These are phyloP conservation scores for Flaveria floridana DNA, from an alignment of 140 eudicot genomes.

Conservation along the genomic window DNA sequence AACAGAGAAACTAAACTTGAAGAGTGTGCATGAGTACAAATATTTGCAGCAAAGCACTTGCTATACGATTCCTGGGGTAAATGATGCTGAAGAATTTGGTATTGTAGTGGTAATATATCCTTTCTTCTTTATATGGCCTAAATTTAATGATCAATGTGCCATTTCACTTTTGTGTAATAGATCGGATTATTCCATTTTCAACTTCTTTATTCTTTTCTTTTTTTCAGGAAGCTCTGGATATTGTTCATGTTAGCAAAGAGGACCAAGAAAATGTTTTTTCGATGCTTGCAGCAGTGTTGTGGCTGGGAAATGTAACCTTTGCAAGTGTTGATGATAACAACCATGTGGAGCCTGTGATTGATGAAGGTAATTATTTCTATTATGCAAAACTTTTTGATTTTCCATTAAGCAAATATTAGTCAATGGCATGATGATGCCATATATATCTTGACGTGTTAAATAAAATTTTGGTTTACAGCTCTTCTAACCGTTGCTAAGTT, in stretches of 20 bases:
- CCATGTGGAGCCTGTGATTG: constrained; percentile 61
- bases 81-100: constrained; percentile 71
- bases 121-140: constrained; percentile 6
- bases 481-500: constrained; percentile 54
- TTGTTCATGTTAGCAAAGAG: constrained; percentile 54
- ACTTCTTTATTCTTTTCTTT: constrained; percentile 7
- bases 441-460: constrained; percentile 7
- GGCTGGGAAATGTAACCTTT: constrained; percentile 90
- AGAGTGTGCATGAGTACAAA: constrained; percentile 55
- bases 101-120: constrained; percentile 55
- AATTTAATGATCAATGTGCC: constrained; percentile 6
- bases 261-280: constrained; percentile 69
- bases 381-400: constrained; percentile 19
- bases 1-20: constrained; percentile 73
- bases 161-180: background rate
- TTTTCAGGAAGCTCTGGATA: constrained; percentile 59
- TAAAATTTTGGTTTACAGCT: constrained; percentile 44
- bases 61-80: constrained; percentile 52
- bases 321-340: constrained; percentile 52
- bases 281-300: constrained; percentile 82
- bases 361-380: constrained; percentile 60
- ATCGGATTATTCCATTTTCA: constrained; percentile 1
- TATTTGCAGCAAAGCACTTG: constrained; percentile 83
- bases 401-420: constrained; percentile 13
- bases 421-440: constrained; percentile 11